Percentiles rank a stretch among this genome's conserved stretches.
phyloP scores from a whole-genome alignment of 805 yeast genomes.

The Ogataea populi-albae region DNA sequence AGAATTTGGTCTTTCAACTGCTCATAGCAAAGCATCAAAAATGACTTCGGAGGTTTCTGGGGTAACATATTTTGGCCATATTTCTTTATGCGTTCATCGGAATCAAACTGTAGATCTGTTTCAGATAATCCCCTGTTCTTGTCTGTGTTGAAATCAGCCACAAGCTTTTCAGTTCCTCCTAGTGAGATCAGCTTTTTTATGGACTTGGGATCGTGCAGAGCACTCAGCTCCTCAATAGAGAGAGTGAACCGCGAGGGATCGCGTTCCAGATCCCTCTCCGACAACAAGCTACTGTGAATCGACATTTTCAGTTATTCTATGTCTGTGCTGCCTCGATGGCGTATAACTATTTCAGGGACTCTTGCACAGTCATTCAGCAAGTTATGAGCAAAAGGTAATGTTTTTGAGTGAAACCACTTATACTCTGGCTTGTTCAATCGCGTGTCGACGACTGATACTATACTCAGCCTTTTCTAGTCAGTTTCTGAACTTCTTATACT shows the following conservation, averaged over 20 bases:
- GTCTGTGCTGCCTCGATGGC: no score
- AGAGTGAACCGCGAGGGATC: slow-evolving; percentile 20
- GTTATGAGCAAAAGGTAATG: no score
- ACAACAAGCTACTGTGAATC: no score
- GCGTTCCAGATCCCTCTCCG: slow-evolving; percentile 20
- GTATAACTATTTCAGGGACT: no score
- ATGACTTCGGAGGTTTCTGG: slow-evolving; percentile 62
- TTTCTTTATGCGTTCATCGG: slow-evolving; percentile 36
- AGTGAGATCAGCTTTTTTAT: slow-evolving; percentile 38
- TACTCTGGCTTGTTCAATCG: no score
- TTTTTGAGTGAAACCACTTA: no score
- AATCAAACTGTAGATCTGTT: slow-evolving; percentile 28
- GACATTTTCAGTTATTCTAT: no score
- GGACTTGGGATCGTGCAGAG: slow-evolving; percentile 64
- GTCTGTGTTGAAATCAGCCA: slow-evolving; percentile 36
- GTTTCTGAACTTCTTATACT: no score
- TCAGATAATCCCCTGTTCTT: slow-evolving; percentile 40
- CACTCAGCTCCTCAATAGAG: slow-evolving; percentile 38
- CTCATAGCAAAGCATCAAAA: slow-evolving; percentile 66
- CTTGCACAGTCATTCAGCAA: no score
- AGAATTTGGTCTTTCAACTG: slow-evolving; percentile 91
- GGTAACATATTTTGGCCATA: slow-evolving; percentile 79
- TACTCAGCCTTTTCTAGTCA: no score
- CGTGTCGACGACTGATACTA: no score
- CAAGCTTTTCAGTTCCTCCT: slow-evolving; percentile 43